phyloP scores from a whole-genome alignment of 306 rosid genomes.

The Acacia acuminata region DNA sequence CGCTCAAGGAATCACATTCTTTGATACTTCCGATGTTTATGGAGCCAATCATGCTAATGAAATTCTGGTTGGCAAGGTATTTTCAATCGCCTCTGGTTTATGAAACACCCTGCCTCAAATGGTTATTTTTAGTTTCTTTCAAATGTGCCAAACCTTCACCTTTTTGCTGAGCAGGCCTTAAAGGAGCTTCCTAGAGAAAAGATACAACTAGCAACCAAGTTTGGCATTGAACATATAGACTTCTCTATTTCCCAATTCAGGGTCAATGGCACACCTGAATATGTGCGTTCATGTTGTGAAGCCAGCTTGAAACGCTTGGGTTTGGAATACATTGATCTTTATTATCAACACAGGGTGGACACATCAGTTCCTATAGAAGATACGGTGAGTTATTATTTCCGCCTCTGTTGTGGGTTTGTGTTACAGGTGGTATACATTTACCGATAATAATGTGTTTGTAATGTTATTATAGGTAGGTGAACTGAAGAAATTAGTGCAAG shows the following conservation, averaged over 20 bases:
- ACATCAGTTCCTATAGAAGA: background rate
- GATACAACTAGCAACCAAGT: background rate
- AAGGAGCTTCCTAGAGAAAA: background rate
- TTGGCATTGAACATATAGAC: background rate
- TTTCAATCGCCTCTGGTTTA: too few species aligned
- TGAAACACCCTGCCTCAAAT: too few species aligned
- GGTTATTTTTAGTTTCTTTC: too few species aligned
- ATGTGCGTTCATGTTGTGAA: background rate
- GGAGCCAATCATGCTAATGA: slow-evolving; percentile 7
- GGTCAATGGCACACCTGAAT: background rate
- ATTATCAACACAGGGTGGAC: slow-evolving; percentile 6
- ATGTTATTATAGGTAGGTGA: background rate
- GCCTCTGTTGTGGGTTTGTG: background rate
- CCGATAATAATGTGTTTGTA: background rate
- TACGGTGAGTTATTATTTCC: background rate
- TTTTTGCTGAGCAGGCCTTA: background rate
- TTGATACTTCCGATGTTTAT: background rate
- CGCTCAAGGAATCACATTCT: background rate
- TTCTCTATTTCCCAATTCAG: background rate
- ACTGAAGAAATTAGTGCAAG: background rate
- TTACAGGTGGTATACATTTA: background rate
- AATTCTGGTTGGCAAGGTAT: background rate
- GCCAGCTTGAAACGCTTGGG: background rate
- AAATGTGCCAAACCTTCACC: too few species aligned
- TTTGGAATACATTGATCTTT: background rate